Evolutionary conservation across 2,329 filamentous ascomycete genomes (phyloP), one percentile per base, ranked within the genome.

Genomic region (Metarhizium sp.): DNA sequence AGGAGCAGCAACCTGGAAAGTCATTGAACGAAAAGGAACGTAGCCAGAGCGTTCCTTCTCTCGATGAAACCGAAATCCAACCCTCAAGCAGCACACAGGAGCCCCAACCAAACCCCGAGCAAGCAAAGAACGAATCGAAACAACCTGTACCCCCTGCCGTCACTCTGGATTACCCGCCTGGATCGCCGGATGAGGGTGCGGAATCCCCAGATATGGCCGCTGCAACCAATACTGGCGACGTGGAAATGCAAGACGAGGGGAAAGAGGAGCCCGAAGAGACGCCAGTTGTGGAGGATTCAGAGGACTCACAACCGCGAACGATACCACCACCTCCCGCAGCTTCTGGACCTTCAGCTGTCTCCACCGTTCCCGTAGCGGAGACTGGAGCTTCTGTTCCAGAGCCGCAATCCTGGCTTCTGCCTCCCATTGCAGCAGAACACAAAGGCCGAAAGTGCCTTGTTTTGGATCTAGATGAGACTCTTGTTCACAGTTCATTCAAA

Each of bases 401-500:
- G 56, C 64, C 49, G 70, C 79, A 64, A 73, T 85, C 86, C 64
- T 90, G 81, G 73, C 77, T 99, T 40, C 75, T 99, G 54, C 91
- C 91, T n/a, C 86, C 92, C 1, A 81, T 92, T 61, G 78, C 85
- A 45, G 86, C 90, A 30, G 86, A 89, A 63, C 84, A 94, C 64
- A 85, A 87, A 70, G 90, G 91, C 32, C 86, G 89, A 67, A 99
- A 99, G 72, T 99, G 94, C 65, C 76, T 99, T 45, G 92, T 99
- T 18, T 79, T 99, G 49, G 94, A 99, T 75, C 76, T 99, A 58
- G 94, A 99, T 63, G 94, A 99, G 72, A 99, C 94, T 1, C 75
- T 99, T 53, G 94, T 99, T 29, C 94, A 99, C 75, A 97, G 94
- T 71, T 97, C 94, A 63, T 99, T 99, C 75, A 99, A 99, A 82